Evolutionary conservation across 192 early-diverging fungal genomes (phyloP).

Genomic region (Dispira simplex): DNA sequence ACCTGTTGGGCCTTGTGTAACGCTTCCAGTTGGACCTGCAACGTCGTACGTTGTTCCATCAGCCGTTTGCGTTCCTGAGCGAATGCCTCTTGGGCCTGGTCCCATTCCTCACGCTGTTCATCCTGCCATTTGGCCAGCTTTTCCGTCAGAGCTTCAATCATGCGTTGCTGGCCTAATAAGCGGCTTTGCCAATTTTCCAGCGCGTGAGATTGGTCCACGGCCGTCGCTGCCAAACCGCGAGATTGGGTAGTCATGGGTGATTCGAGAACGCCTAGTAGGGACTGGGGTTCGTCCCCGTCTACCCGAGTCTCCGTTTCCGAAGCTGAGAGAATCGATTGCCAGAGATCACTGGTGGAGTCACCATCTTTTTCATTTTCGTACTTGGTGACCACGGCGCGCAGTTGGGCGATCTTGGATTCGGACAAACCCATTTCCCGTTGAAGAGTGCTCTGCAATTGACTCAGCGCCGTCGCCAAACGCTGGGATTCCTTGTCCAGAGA

Average conservation of each 20-base stretch:
- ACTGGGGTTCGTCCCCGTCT: background rate
- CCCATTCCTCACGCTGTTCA: background rate
- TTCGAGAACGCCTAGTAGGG: no score
- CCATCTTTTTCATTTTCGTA: background rate
- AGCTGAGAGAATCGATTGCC: background rate
- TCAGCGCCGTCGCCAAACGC: background rate
- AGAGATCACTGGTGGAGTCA: background rate
- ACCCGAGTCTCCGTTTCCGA: slow-evolving; percentile 11
- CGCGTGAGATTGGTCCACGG: background rate
- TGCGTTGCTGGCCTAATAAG: background rate
- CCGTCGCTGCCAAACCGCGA: background rate
- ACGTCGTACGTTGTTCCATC: background rate
- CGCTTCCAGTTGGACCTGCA: background rate
- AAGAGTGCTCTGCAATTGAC: slow-evolving; percentile 1
- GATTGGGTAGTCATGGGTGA: background rate
- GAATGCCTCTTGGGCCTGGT: background rate
- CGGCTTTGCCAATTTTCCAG: slow-evolving; percentile 2
- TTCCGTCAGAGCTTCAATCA: slow-evolving; percentile 3
- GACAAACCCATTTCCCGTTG: background rate
- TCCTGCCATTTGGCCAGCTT: slow-evolving; percentile 3
- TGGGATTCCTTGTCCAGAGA: no score
- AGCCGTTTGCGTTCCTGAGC: background rate
- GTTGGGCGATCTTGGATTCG: background rate
- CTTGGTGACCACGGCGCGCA: slow-evolving; percentile 3
- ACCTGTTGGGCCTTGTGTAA: background rate